Evolutionary conservation across 352 stramenopile genomes (phyloP), one percentile per base, ranked within the genome.

Genomic region (Saprolegnia parasitica): DNA sequence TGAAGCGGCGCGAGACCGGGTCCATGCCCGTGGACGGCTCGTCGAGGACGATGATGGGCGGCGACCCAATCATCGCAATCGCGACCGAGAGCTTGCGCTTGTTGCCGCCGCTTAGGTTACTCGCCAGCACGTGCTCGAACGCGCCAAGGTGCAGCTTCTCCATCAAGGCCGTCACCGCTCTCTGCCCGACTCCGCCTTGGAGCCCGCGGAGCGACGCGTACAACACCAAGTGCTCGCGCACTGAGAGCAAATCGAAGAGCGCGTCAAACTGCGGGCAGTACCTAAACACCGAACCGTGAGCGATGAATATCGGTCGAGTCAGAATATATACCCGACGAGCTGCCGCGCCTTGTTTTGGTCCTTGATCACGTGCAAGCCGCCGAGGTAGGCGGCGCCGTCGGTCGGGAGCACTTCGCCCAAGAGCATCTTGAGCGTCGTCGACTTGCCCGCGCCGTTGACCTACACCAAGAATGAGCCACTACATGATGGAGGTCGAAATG

Each of bases 51-150:
- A 98, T 65, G 45, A 99, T 81, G 23, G 89, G 79, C 3, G 98
- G 98, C 35, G 91, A 77, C 6, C 97, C 97, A 60, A 99, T 93
- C 76, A 98, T 97, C 9, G 98, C 96, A 72, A 97, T 97, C 13
- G 96, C 98, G 15, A 99, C 86, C 67, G 86, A 98, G 5, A 99
- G 83, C 76, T 99, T 99, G 60, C 98, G 88, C 75, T 99, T 99
- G 84, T 99, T 99, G 29, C 93, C 95, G 26, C 96, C 96, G 42
- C 84, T 96, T 40, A 97, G 73, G 16, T 71, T 88, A 0, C 80
- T 81, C 0, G 83, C 81, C 8, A 94, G 81, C 58, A 92, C 92
- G 57, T 78, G 45, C 37, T 80, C 81, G 40, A 93, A 93, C 5
- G 24, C 47, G 26, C 77, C 39, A 13, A 93, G 81, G 29, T 90